Conservation (phyloP, 257 asterid species). For the Solanum pimpinellifolium region DNA sequence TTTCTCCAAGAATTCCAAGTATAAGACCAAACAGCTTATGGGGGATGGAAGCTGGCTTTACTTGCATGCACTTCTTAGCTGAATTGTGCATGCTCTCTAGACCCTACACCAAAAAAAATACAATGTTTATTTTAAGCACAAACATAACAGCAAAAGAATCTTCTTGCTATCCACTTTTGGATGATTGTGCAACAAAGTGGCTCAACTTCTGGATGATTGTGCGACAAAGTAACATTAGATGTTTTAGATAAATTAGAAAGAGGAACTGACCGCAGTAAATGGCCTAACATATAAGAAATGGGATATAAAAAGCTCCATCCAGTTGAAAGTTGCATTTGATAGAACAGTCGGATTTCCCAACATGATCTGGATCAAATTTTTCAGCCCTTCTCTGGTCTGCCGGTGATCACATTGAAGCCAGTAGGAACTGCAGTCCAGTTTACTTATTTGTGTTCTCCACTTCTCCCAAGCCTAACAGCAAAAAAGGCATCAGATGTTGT, state of each 20-base stretch:
- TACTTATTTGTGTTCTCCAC: constrained; percentile 84
- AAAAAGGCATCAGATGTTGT: constrained; percentile 2
- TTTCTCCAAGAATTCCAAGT: constrained; percentile 76
- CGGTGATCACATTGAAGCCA: constrained; percentile 91
- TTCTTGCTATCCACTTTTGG: background rate
- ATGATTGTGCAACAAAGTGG: background rate
- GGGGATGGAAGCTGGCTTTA: constrained; percentile 49
- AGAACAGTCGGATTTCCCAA: constrained; percentile 69
- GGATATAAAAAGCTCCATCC: constrained; percentile 84
- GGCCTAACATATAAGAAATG: constrained; percentile 87
- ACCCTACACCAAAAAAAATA: constrained; percentile 45
- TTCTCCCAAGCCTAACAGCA: constrained; percentile 86
- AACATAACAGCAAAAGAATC: background rate
- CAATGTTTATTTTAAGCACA: background rate
- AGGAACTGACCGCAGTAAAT: constrained; percentile 56
- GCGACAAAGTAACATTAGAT: background rate
- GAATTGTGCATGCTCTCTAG: constrained; percentile 73
- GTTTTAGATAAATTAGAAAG: background rate
- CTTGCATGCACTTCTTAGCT: constrained; percentile 82
- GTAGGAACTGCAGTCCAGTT: constrained; percentile 79
- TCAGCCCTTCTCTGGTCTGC: constrained; percentile 68
- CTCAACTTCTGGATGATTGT: background rate
- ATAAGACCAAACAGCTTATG: constrained; percentile 75
- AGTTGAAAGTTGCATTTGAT: constrained; percentile 58
- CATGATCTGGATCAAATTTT: constrained; percentile 79